Conservation (phyloP, 768 basidiomycete species). For the Cystobasidium onofrii region DNA sequence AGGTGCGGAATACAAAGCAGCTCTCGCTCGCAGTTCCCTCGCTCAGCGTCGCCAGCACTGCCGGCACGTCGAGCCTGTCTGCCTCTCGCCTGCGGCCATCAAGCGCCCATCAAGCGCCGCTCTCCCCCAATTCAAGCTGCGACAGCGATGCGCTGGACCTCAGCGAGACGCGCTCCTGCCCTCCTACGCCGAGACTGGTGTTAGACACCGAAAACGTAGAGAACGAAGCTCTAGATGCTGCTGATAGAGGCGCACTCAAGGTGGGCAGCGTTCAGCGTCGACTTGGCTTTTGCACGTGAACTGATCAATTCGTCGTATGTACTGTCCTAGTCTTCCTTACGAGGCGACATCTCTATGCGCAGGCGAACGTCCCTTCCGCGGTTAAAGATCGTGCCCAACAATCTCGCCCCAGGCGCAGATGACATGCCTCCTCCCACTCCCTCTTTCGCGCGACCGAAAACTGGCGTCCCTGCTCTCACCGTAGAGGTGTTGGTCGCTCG, state of each 20-base stretch:
- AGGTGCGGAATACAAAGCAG: slow-evolving; percentile 38
- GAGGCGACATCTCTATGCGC: slow-evolving; percentile 39
- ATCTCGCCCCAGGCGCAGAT: background rate
- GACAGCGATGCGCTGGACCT: background rate
- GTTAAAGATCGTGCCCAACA: slow-evolving; percentile 30
- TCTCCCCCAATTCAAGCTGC: slow-evolving; percentile 8
- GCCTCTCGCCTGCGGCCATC: background rate
- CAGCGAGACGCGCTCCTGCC: slow-evolving; percentile 39
- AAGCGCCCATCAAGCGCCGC: background rate
- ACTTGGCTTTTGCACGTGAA: no score
- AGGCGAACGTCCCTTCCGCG: slow-evolving; percentile 39
- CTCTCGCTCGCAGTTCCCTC: slow-evolving; percentile 41
- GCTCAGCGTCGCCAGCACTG: background rate
- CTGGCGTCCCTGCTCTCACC: background rate
- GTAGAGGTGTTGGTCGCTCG: slow-evolving; percentile 10
- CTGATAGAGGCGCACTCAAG: background rate
- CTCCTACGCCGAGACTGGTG: slow-evolving; percentile 36
- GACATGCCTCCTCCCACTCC: slow-evolving; percentile 10
- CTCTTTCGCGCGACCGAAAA: background rate
- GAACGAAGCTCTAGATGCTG: slow-evolving; percentile 1
- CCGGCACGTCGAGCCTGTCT: background rate
- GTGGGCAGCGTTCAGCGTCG: no score
- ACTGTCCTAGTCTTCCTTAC: slow-evolving; percentile 16
- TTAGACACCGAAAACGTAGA: slow-evolving; percentile 36
- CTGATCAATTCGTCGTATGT: no score